Evolutionary conservation across 768 basidiomycete genomes (phyloP), one percentile per base, ranked within the genome.

Genomic region (Leccinum variicolor): DNA sequence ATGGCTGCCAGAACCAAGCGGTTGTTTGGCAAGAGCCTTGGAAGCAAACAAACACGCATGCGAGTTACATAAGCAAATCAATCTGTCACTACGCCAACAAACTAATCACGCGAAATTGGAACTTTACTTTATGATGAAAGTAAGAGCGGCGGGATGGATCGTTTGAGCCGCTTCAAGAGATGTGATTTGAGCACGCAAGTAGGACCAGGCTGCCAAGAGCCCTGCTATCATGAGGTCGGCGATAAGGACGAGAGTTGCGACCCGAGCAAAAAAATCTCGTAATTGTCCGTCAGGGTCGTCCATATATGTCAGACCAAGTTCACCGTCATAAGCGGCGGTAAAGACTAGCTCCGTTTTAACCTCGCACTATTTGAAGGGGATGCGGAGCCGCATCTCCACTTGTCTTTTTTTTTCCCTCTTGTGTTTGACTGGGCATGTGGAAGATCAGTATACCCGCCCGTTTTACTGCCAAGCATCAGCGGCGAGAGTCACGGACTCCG

Each of bases 371-470:
- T 61, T 55, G 45, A 60, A 31, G 58, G 6, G 19, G 26, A 45
- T 23, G 26, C 3, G 6, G 8, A 31, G 17, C 11, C 26, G 7
- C 31, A 23, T 29, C 31, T 47, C 53, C 3, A 23, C 9, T 33
- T 5, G 45, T 51, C 17, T 6, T 39, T 7, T 49, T 50, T 49
- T 33, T 13, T 48, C 50, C 23, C 31, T 7, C 1, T 19, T 11
- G 19, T 2, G 57, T 26, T 39, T 21, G n/a, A 26, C 15, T 6
- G 7, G 19, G 4, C 14, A 65, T 65, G 66, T 59, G 60, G 54
- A 65, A 52, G 45, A 54, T 58, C 8, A 53, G 54, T 45, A 54
- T 72, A 52, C 53, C 49, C 26, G 56, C 53, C 2, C 54, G 53
- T 28, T 52, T 69, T 36, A 11, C 49, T 14, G 11, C 19, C 41